These are phyloP conservation scores for Papiliotrema laurentii DNA, from an alignment of 1,284 basidiomycete species.

Conservation along the genomic window DNA sequence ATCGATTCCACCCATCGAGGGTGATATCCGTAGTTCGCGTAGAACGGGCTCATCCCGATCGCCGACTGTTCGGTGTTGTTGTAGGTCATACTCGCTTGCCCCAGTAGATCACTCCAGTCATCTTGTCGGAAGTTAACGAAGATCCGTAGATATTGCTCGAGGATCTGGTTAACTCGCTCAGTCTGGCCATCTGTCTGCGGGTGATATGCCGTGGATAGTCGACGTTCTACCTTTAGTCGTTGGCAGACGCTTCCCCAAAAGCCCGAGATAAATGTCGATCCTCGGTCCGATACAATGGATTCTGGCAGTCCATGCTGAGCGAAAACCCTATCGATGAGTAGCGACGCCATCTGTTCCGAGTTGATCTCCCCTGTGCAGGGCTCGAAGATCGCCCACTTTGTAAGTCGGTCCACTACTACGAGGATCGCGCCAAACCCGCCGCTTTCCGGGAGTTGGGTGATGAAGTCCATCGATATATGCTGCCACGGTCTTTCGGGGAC, in stretches of 20 bases:
- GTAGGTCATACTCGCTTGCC: slow-evolving; percentile 51
- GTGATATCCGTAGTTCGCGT: slow-evolving; percentile 46
- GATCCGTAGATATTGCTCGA: slow-evolving; percentile 25
- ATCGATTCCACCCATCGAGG: too few species aligned
- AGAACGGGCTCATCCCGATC: slow-evolving; percentile 50
- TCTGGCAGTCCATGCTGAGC: slow-evolving; percentile 18
- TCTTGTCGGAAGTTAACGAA: slow-evolving; percentile 45
- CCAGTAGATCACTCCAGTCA: slow-evolving; percentile 51
- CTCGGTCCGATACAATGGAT: slow-evolving; percentile 35
- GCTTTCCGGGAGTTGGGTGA: slow-evolving; percentile 49
- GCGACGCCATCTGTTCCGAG: slow-evolving; percentile 8
- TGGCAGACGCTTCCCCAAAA: slow-evolving; percentile 13
- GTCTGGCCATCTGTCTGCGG: slow-evolving; percentile 11
- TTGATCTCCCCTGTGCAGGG: slow-evolving; percentile 26
- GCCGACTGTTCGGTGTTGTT: slow-evolving; percentile 49
- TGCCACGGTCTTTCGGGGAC: slow-evolving; percentile 49
- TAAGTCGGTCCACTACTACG: slow-evolving; percentile 47
- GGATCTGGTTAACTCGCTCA: background rate
- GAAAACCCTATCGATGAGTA: slow-evolving; percentile 10
- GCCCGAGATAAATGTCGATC: slow-evolving; percentile 21
- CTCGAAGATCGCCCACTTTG: slow-evolving; percentile 33
- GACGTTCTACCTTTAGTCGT: slow-evolving; percentile 1
- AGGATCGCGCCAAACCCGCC: slow-evolving; percentile 47
- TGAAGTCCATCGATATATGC: slow-evolving; percentile 52
- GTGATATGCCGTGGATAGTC: slow-evolving; percentile 26